Evolutionary conservation across 495 filamentous ascomycete species (phyloP).

Genomic region (Schizothecium vesticola): DNA sequence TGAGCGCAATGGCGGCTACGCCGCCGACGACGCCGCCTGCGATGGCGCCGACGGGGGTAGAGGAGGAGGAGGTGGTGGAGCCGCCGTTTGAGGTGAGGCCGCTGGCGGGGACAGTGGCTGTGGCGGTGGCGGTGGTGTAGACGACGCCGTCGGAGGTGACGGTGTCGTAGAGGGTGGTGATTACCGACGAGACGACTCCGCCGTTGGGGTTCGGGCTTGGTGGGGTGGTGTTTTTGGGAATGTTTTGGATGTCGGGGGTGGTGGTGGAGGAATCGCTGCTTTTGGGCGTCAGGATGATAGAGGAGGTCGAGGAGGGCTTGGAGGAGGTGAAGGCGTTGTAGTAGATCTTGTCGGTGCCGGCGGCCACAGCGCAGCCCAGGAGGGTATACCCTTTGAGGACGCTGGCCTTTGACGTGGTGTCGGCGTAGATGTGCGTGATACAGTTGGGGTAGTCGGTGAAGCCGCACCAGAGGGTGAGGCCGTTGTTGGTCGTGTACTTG

Average conservation of each 20-base stretch:
- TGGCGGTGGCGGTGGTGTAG: not conserved
- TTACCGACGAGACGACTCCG: not conserved
- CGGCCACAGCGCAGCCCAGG: conserved; percentile 26
- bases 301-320: not conserved
- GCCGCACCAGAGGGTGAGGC: conserved; percentile 25
- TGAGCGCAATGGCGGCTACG: conserved; percentile 34
- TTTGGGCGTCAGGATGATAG: not conserved
- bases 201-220: not conserved
- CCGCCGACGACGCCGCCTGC: conserved; percentile 48
- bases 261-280: not conserved
- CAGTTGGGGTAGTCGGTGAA: conserved; percentile 21
- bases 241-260: not conserved
- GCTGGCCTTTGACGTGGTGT: not conserved
- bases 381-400: conserved; percentile 19
- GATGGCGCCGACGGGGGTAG: conserved; percentile 28
- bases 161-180: not conserved
- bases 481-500: conserved; percentile 20
- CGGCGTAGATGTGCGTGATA: conserved; percentile 21
- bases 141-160: not conserved
- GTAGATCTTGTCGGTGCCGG: conserved; percentile 25
- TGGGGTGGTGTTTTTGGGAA: not conserved
- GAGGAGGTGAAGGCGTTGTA: conserved; percentile 13
- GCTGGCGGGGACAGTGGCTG: not conserved
- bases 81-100: not conserved
- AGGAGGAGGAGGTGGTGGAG: not conserved